These are phyloP conservation scores for Cercospora sp. DNA, from an alignment of 2,329 filamentous ascomycete genomes.

Conservation along the genomic window DNA sequence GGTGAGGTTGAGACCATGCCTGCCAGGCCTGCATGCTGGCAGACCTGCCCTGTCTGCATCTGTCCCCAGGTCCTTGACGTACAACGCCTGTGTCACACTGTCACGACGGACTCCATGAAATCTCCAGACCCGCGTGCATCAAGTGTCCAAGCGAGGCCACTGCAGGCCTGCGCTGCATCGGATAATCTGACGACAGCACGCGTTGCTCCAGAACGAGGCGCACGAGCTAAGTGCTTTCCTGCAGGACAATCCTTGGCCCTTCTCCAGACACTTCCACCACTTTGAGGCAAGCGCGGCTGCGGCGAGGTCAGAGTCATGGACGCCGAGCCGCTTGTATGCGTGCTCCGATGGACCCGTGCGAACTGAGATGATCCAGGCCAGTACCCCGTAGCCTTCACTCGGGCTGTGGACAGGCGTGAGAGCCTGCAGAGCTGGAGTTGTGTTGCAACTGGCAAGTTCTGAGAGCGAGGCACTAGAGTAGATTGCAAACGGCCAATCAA, in stretches of 20 bases:
- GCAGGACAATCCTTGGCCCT: conserved; percentile 1
- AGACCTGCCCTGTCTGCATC: conserved; percentile 3
- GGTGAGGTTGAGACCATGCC: background rate
- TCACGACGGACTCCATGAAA: conserved; percentile 2
- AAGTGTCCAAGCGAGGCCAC: conserved; percentile 14
- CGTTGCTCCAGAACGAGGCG: conserved; percentile 9
- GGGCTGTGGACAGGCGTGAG: background rate
- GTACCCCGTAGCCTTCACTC: background rate
- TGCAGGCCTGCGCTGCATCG: background rate
- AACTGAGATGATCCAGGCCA: background rate
- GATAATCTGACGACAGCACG: conserved; percentile 19
- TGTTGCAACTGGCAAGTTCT: background rate
- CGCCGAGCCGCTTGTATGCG: conserved; percentile 12
- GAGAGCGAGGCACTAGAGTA: background rate
- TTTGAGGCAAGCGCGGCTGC: conserved; percentile 4
- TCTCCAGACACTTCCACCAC: conserved; percentile 1
- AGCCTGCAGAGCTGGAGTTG: background rate
- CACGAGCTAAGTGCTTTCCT: conserved; percentile 12
- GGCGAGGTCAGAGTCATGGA: conserved; percentile 14
- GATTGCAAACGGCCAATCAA: background rate
- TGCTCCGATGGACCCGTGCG: background rate
- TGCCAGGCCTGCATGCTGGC: background rate
- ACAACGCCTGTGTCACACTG: conserved; percentile 5
- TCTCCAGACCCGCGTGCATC: conserved; percentile 11
- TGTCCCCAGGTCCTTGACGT: background rate